A percentile compares a stretch with the other conserved stretches of the same genome.
Conservation (phyloP, 306 rosid genomes). For the Oemleria cerasiformis region DNA sequence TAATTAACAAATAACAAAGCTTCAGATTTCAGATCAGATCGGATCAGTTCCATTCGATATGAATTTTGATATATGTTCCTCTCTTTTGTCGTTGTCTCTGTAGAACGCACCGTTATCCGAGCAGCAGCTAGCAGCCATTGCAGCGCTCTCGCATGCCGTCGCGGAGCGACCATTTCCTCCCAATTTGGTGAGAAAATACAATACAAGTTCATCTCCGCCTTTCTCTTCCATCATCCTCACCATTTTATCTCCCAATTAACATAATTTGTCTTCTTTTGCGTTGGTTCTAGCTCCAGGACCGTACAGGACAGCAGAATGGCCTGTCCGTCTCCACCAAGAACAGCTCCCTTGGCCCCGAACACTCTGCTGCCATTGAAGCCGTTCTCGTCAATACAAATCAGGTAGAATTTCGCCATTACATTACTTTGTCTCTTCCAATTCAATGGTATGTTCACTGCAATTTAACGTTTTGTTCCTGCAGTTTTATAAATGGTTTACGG, state of each 20-base stretch:
- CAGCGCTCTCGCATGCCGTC: conserved; percentile 66
- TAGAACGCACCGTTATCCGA: conserved; percentile 87
- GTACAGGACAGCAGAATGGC: conserved; percentile 46
- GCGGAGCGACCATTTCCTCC: conserved; percentile 82
- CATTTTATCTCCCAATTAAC: background rate
- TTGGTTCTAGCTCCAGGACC: conserved; percentile 55
- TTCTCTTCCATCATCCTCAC: background rate
- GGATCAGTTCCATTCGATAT: background rate
- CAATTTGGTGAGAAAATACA: conserved; percentile 46
- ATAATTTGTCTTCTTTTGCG: too few relatives aligned
- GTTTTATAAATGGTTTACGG: conserved; percentile 96
- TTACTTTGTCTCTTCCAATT: conserved; percentile 1
- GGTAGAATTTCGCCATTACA: conserved; percentile 26
- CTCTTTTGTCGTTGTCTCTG: conserved; percentile 14
- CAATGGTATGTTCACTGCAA: background rate
- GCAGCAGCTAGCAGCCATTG: conserved; percentile 67
- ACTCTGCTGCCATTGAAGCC: conserved; percentile 54
- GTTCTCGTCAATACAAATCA: conserved; percentile 88
- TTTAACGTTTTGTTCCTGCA: conserved; percentile 32
- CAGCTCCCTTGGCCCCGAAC: conserved; percentile 45
- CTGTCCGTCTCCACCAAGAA: conserved; percentile 53
- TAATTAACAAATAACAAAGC: background rate
- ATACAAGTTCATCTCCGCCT: background rate
- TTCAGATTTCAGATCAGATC: conserved; percentile 6
- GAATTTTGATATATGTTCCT: background rate